phyloP scores from a whole-genome alignment of 805 yeast genomes.

The Barnettozyma californica region DNA sequence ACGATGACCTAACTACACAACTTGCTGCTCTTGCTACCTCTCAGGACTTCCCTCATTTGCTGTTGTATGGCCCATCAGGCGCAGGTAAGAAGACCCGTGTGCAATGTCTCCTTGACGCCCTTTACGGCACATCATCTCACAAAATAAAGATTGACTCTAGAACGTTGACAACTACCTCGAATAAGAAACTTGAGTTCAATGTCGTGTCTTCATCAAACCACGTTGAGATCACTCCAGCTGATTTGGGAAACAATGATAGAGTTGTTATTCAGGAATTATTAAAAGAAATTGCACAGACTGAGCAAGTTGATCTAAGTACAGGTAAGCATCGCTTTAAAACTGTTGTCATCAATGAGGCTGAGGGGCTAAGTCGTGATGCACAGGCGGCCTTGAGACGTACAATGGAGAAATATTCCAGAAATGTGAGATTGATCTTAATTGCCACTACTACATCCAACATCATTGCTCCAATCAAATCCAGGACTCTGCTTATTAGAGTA shows the following conservation, averaged over 20 bases:
- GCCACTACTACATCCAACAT: conserved; percentile 90
- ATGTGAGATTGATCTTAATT: conserved; percentile 75
- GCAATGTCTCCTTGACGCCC: conserved; percentile 67
- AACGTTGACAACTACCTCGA: conserved; percentile 67
- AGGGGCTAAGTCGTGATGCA: conserved; percentile 83
- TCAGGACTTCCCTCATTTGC: conserved; percentile 88
- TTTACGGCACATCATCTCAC: conserved; percentile 80
- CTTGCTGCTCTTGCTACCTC: conserved; percentile 57
- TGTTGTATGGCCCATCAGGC: conserved; percentile 94
- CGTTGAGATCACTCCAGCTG: conserved; percentile 92
- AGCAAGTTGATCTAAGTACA: conserved; percentile 76
- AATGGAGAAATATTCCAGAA: conserved; percentile 90
- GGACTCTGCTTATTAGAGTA: conserved; percentile 83
- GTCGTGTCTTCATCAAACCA: conserved; percentile 90
- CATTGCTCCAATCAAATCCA: conserved; percentile 89
- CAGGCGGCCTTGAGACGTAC: conserved; percentile 95
- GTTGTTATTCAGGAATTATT: conserved; percentile 90
- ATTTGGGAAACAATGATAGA: conserved; percentile 93
- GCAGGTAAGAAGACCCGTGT: conserved; percentile 96
- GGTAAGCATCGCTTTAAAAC: conserved; percentile 60
- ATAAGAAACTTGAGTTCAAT: conserved; percentile 81
- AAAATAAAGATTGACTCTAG: conserved; percentile 87
- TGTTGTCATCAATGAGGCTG: conserved; percentile 89
- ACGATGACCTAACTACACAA: conserved; percentile 56
- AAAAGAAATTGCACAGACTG: conserved; percentile 92